Evolutionary conservation across 2,329 filamentous ascomycete species (phyloP), one percentile per base, ranked within the genome.

Genomic region (Drechslerella coelobrocha): DNA sequence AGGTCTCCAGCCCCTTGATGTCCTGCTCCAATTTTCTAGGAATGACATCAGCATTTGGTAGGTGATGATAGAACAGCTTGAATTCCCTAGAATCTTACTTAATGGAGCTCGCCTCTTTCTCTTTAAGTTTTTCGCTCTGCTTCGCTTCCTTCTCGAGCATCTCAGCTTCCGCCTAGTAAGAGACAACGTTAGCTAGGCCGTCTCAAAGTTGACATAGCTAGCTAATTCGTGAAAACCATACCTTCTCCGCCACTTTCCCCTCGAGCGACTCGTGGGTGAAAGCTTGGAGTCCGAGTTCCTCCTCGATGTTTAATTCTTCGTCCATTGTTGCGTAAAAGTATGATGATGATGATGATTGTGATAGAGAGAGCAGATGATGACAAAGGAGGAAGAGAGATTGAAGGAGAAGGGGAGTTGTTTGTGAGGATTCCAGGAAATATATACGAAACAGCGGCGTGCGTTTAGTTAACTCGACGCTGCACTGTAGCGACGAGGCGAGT

Each of bases 231-330:
- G 24, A 31, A 14, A 27, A n/a, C 21, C 50, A 23, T 63, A 63
- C 60, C 47, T 51, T 45, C 7, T 61, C 66, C 3, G 59, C 66
- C 21, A 71, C 17, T n/a, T 60, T 56, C 47, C 56, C 66, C 27
- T 71, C 66, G 2, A 71, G 59, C 8, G 59, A 51, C 31, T 71
- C 59, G 23, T 71, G 66, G 29, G 66, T 60, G 59, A 71, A 71
- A 31, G 53, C 53, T 23, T 63, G 66, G 59, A 71, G 53, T 24
- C 59, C 66, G 19, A 71, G 66, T 47, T 71, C 66, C 47, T 63
- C 66, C 26, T 63, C 59, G 29, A 71, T 12, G 14, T 59, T 59
- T 23, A 63, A 37, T 14, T 52, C 53, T 29, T 71, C 66, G 23
- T 71, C 66, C 66, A 63, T 63, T 37, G 8, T 47, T 8, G 21